Evolutionary conservation across 2,329 filamentous ascomycete genomes (phyloP).

Genomic region (Pseudocercospora macadamiae): DNA sequence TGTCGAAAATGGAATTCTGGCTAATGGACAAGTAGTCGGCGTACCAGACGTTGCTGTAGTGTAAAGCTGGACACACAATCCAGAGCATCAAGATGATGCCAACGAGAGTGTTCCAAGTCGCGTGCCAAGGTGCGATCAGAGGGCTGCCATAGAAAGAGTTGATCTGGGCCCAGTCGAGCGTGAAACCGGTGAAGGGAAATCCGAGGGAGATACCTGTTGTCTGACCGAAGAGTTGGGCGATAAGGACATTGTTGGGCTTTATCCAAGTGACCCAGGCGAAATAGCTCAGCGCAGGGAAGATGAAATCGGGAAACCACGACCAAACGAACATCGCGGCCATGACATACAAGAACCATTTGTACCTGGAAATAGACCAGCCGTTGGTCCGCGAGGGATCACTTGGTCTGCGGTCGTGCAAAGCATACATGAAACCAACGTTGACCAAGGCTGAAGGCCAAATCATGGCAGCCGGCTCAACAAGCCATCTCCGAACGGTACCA

Average conservation of each 20-base stretch:
- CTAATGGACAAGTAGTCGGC: constrained; percentile 85
- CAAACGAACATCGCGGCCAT: constrained; percentile 73
- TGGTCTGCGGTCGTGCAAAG: constrained; percentile 60
- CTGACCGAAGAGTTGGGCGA: constrained; percentile 45
- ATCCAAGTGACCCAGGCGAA: constrained; percentile 88
- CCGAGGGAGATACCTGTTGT: constrained; percentile 31
- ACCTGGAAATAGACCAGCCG: constrained; percentile 80
- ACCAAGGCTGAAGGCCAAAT: constrained; percentile 91
- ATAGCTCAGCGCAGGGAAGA: constrained; percentile 84
- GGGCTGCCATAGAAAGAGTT: constrained; percentile 76
- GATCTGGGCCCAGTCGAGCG: constrained; percentile 89
- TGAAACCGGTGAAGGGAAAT: constrained; percentile 65
- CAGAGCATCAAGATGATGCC: constrained; percentile 30
- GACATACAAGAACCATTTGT: constrained; percentile 79
- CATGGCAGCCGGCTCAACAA: constrained; percentile 85
- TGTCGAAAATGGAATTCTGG: constrained; percentile 82
- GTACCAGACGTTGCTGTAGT: constrained; percentile 75
- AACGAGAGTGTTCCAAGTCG: constrained; percentile 34
- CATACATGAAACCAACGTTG: constrained; percentile 62
- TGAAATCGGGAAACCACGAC: constrained; percentile 77
- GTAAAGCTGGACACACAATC: constrained; percentile 30
- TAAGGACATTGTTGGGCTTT: constrained; percentile 77
- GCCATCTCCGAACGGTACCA: constrained; percentile 75
- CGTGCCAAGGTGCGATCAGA: constrained; percentile 41
- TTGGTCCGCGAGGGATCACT: constrained; percentile 57